phyloP scores from a whole-genome alignment of 1,284 basidiomycete genomes.

The Rhizoctonia solani region DNA sequence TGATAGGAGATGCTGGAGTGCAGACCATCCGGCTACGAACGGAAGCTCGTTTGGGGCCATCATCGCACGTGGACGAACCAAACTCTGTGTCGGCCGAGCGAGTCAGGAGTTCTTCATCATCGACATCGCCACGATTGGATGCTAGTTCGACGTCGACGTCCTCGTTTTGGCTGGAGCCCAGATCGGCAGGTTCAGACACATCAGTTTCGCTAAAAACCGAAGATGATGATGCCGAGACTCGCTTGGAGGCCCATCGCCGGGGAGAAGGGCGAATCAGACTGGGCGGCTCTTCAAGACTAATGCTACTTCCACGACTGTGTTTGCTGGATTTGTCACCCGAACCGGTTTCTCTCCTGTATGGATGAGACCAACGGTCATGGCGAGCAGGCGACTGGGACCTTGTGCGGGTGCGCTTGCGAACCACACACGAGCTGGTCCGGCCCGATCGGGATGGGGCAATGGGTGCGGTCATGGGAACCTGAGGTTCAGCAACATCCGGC shows the following conservation, averaged over 20 bases:
- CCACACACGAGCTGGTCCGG: background rate
- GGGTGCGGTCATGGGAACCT: conserved; percentile 6
- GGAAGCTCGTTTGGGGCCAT: conserved; percentile 5
- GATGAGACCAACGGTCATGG: conserved; percentile 13
- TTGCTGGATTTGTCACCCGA: conserved; percentile 19
- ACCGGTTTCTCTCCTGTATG: conserved; percentile 12
- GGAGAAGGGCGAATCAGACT: background rate
- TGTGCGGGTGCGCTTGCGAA: conserved; percentile 21
- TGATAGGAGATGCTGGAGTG: conserved; percentile 28
- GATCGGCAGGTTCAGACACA: conserved; percentile 11
- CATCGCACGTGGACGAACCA: conserved; percentile 25
- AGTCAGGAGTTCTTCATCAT: conserved; percentile 19
- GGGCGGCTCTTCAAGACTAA: conserved; percentile 1
- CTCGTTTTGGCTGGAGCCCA: conserved; percentile 15
- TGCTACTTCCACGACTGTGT: conserved; percentile 5
- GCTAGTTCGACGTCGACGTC: conserved; percentile 23
- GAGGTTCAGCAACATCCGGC: background rate
- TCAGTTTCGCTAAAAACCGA: conserved; percentile 21
- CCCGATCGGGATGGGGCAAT: background rate
- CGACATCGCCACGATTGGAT: conserved; percentile 26
- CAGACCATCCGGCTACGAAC: conserved; percentile 9
- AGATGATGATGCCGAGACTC: conserved; percentile 3
- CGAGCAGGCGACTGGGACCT: conserved; percentile 14
- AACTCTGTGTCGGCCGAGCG: conserved; percentile 28
- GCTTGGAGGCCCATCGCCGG: conserved; percentile 18